Evolutionary conservation across 2,329 filamentous ascomycete genomes (phyloP).

Genomic region (Periconia sp.): DNA sequence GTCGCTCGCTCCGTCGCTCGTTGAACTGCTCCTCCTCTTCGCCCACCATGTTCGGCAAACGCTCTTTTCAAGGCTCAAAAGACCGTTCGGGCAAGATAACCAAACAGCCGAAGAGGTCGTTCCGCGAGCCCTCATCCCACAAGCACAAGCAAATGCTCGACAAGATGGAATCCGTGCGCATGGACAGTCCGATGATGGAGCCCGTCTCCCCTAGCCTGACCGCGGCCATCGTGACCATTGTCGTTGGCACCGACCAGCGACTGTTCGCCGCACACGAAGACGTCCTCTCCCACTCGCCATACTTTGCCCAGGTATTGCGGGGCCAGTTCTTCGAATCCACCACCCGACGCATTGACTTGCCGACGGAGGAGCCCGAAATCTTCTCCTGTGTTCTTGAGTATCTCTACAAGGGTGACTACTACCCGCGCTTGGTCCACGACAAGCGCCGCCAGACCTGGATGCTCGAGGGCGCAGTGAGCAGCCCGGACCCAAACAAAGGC

Average conservation of each 20-base stretch:
- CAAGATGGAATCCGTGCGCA: slow-evolving; percentile 58
- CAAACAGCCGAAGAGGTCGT: slow-evolving; percentile 74
- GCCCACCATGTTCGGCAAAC: slow-evolving; percentile 78
- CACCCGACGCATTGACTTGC: slow-evolving; percentile 75
- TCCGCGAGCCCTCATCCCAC: slow-evolving; percentile 78
- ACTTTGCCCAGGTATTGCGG: slow-evolving; percentile 73
- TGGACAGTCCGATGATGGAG: slow-evolving; percentile 61
- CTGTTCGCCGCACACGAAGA: slow-evolving; percentile 96
- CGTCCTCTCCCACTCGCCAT: slow-evolving; percentile 81
- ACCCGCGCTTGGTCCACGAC: slow-evolving; percentile 83
- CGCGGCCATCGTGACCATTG: slow-evolving; percentile 81
- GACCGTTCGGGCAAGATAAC: slow-evolving; percentile 87
- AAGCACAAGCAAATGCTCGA: slow-evolving; percentile 82
- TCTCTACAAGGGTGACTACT: slow-evolving; percentile 96
- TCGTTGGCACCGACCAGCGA: slow-evolving; percentile 80
- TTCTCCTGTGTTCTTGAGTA: slow-evolving; percentile 94
- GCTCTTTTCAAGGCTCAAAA: slow-evolving; percentile 75
- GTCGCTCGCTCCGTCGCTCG: slow-evolving; percentile 50
- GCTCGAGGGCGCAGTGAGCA: slow-evolving; percentile 72
- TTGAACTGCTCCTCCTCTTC: slow-evolving; percentile 45
- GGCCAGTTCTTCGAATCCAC: slow-evolving; percentile 70
- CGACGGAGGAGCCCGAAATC: slow-evolving; percentile 83
- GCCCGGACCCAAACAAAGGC: slow-evolving; percentile 56
- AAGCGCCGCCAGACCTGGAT: slow-evolving; percentile 85
- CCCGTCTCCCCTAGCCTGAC: slow-evolving; percentile 55